These are phyloP conservation scores for Saccharomycopsis vini DNA, from an alignment of 805 yeast genomes.

Conservation along the genomic window DNA sequence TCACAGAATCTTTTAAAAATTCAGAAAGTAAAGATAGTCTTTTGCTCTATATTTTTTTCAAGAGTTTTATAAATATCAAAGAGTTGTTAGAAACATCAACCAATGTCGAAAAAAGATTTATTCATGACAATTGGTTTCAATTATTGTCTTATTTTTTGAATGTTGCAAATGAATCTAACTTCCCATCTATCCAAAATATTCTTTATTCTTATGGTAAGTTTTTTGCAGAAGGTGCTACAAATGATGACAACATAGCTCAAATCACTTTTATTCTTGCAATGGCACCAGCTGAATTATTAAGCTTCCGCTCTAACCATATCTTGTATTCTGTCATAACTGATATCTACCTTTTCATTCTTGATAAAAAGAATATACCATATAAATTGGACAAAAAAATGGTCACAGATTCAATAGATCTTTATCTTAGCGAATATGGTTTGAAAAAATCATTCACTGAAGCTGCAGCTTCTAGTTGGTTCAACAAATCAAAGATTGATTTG, in stretches of 20 bases:
- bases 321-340: constrained; percentile 13
- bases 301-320: constrained; percentile 12
- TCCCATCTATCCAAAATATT: constrained; percentile 11
- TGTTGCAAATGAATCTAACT: constrained; percentile 9
- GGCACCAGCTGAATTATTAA: constrained; percentile 14
- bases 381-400: constrained; percentile 3
- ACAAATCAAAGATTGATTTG: constrained; percentile 15
- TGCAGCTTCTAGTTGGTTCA: constrained; percentile 15
- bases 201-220: constrained; percentile 12
- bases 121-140: constrained; percentile 13
- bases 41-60: constrained; percentile 13
- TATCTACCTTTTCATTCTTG: constrained; percentile 14
- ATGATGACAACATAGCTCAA: constrained; percentile 9
- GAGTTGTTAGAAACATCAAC: constrained; percentile 8
- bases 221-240: constrained; percentile 4
- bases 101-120: constrained; percentile 23
- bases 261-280: constrained; percentile 16
- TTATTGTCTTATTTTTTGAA: constrained; percentile 14
- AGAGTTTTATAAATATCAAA: constrained; percentile 10
- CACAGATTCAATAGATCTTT: constrained; percentile 2
- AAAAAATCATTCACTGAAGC: constrained; percentile 7
- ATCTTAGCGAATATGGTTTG: constrained; percentile 12
- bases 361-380: constrained; percentile 5
- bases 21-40: constrained; percentile 6
- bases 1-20: constrained; percentile 5